Conservation (phyloP, 805 yeast species). For the Ogataea chonburiensis region DNA sequence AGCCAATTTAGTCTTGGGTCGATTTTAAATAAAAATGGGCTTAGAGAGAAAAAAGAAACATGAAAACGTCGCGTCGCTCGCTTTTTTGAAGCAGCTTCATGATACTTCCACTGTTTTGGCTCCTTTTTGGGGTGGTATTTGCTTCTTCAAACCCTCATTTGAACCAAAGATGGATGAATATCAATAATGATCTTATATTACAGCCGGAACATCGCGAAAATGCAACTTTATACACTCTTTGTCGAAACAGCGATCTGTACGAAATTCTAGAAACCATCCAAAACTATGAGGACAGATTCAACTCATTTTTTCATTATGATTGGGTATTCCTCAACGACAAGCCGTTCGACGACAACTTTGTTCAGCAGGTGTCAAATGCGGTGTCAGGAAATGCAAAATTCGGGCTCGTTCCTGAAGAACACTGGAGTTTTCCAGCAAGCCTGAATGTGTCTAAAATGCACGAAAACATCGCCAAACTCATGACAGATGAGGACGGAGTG, state of each 20-base stretch:
- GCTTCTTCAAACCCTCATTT: too few species aligned
- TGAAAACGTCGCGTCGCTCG: too few species aligned
- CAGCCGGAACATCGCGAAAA: too few species aligned
- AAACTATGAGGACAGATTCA: slow-evolving; percentile 66
- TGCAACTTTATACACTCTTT: slow-evolving; percentile 69
- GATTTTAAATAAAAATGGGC: neutral
- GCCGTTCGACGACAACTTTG: slow-evolving; percentile 59
- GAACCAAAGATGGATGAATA: too few species aligned
- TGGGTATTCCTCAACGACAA: slow-evolving; percentile 79
- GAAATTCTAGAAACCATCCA: slow-evolving; percentile 57
- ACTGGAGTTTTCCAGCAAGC: slow-evolving; percentile 67
- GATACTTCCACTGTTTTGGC: too few species aligned
- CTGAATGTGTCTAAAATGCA: slow-evolving; percentile 23
- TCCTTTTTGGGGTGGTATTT: too few species aligned
- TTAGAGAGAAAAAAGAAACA: too few species aligned
- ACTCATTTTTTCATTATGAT: slow-evolving; percentile 60
- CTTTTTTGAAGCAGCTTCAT: too few species aligned
- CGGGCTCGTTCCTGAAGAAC: slow-evolving; percentile 57
- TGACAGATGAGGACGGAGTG: slow-evolving; percentile 33
- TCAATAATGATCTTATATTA: too few species aligned
- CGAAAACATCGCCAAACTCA: slow-evolving; percentile 15
- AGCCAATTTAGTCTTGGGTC: too few species aligned
- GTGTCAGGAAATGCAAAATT: slow-evolving; percentile 64
- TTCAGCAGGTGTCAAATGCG: slow-evolving; percentile 42
- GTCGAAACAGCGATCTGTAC: slow-evolving; percentile 64